Evolutionary conservation across 495 filamentous ascomycete genomes (phyloP), one percentile per base, ranked within the genome.

Genomic region (Penicillium pancosmium): DNA sequence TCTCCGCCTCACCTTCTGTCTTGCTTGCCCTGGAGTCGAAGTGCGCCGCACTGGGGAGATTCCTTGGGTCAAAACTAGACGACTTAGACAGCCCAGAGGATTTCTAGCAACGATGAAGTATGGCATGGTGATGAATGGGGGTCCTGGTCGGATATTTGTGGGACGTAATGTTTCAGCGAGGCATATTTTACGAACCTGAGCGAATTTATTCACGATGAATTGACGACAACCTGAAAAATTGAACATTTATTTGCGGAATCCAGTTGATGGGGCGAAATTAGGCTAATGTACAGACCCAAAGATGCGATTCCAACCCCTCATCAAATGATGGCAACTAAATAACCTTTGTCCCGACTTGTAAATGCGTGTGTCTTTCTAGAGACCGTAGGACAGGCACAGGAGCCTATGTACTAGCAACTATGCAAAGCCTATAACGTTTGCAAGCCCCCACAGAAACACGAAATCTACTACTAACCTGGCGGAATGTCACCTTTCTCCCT

Each of bases 81-180:
- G 77, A 78, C 56, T 55, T 80, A 15, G 74, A 78, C 51, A 77
- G 74, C 41, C 77, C 77, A 2, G 77, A 80, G 43, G 77, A 80
- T 59, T 80, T 80, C 52, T 80, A 59, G 68, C 15, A 13, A n/a
- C 9, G 19, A n/a, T 27, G 11, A 48, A 21, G 15, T 36, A 15
- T 23, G 33, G 12, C 46, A 48, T 48, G 18, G 23, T 19, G 27
- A 31, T 27, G 46, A 10, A 15, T 19, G 15, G 12, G 1, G 11
- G 23, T 48, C 5, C 12, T 19, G 19, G 46, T 48, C 23, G 31
- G 21, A 48, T 48, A 48, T 48, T 18, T n/a, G 23, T 25, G 21
- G 21, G 19, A 27, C 21, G 19, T 48, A 48, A 48, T 44, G 41
- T 48, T 48, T 48, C 46, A 48, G 46, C 46, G 46, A 48, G 46